Base-by-base conservation (phyloP, 345 rosid genomes). In the Camelina neglecta region DNA sequence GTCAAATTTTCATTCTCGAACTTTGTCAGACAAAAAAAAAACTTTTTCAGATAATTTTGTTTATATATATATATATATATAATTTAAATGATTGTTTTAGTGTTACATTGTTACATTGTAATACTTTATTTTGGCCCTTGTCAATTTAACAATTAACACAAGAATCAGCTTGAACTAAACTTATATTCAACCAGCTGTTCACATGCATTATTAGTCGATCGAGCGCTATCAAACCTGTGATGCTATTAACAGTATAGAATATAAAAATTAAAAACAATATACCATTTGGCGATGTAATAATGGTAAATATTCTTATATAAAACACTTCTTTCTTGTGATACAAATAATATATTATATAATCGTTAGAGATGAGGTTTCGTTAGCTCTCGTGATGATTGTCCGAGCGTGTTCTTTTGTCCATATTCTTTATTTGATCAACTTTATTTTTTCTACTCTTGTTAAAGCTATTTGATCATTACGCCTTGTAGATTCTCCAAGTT, bases 401-500 rank as follows among this genome's bases (percentile, higher is more conserved):
- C 81, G 58, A 66, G 81, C 69, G 64, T 76, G 71, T 73, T 78
- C 73, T 78, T 78, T 73, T 78, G 74, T 67, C 70, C 65, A 73
- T 67, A 60, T 72, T 78, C 81, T 78, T 78, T 72, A 78, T 66
- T 66, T 72, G 70, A 71, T 65, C 81, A 51, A 53, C 73, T 78
- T 78, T 78, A 57, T 49, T 65, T 72, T 77, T 71, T 48, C 57
- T 65, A 71, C 76, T 77, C 67, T 58, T 66, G 69, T 72, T 72
- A 72, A 78, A 78, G 73, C 69, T 78, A 78, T 77, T 65, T 57
- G 73, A 71, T 65, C 72, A 72, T 77, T 61, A 77, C 66, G 68
- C 73, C 68, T 58, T n/a, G 68, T 63, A 58, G 81, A 77, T 78
- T 78, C 81, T 78, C 81, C 81, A 78, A 72, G 73, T 72, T 78